Base-by-base conservation (phyloP, 1,284 basidiomycete genomes). In the Trichosporon faecale region DNA sequence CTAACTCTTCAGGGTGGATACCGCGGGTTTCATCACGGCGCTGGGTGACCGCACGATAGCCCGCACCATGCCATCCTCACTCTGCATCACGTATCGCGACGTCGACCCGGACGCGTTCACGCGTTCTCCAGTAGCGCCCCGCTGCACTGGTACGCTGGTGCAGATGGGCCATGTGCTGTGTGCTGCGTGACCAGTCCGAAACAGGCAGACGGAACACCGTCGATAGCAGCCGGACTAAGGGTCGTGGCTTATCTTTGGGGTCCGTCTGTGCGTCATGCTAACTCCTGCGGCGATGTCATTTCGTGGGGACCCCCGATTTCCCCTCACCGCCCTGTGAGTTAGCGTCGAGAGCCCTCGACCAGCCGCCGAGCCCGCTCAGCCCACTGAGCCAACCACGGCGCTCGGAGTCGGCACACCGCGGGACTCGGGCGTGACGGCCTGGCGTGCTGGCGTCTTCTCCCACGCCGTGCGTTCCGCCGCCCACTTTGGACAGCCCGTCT, bases 231-330 rank as follows among this genome's bases (percentile, higher is more conserved):
- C 33, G 5, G 49, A 18, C 49, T 52, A 23, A 52, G 49, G 49
- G 49, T 21, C 23, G 21, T 21, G 11, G 18, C 49, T 52, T 52
- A 52, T 52, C 49, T 52, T 52, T 52, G 49, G 49, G 49, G 49
- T 52, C 49, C 11, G 49, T 52, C 49, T 52, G 49, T 52, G 49
- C 49, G 49, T 52, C 49, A 52, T 52, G 8, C 49, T 18, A 23
- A 9, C 21, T 6, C 21, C 49, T 52, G 49, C 49, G 21, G 49
- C 49, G 49, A 52, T 52, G 49, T 52, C 49, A 52, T 52, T 52
- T 52, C 49, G 49, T 52, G 49, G 49, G 49, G 49, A 52, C 49
- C 49, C 49, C 49, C 49, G 49, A 52, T 52, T 52, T 52, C 49
- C 49, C 49, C 23, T 21, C 49, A 52, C 23, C 23, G 21, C 21